These are phyloP conservation scores for Tephrocybe sp. DNA, from an alignment of 768 basidiomycete species.

Conservation along the genomic window DNA sequence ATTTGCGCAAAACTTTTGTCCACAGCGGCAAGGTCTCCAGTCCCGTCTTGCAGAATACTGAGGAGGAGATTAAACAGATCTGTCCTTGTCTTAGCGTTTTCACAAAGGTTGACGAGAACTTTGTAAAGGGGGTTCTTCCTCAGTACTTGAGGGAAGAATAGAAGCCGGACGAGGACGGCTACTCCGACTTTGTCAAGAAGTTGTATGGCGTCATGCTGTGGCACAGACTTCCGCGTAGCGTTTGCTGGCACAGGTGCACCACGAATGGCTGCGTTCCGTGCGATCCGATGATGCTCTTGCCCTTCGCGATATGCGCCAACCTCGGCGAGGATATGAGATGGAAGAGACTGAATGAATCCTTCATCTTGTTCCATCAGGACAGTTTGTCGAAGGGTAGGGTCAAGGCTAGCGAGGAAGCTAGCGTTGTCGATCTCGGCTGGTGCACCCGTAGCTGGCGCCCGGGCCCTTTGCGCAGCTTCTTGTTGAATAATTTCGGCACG, in stretches of 20 bases:
- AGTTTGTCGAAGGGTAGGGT: constrained; percentile 86
- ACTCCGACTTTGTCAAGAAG: constrained; percentile 90
- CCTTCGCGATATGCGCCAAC: constrained; percentile 71
- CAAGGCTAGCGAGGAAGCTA: constrained; percentile 89
- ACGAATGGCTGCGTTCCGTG: constrained; percentile 30
- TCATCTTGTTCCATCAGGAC: constrained; percentile 90
- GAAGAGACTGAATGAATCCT: constrained; percentile 77
- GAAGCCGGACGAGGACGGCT: constrained; percentile 83
- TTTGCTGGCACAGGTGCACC: constrained; percentile 26
- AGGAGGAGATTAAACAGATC: constrained; percentile 94
- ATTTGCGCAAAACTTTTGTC: constrained; percentile 94
- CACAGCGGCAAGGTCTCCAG: constrained; percentile 87
- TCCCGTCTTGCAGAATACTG: constrained; percentile 93
- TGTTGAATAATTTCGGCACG: constrained; percentile 97
- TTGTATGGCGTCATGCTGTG: constrained; percentile 85
- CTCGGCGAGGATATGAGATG: constrained; percentile 86
- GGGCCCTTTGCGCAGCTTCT: constrained; percentile 83
- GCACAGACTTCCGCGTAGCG: constrained; percentile 47
- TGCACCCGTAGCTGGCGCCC: constrained; percentile 47
- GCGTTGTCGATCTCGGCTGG: constrained; percentile 84
- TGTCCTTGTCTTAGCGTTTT: constrained; percentile 87
- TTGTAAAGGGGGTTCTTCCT: constrained; percentile 85
- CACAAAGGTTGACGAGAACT: constrained; percentile 92
- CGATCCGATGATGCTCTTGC: constrained; percentile 30
- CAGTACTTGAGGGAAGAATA: constrained; percentile 95